These are phyloP conservation scores for Fusarium chuoi DNA, from an alignment of 2,329 filamentous ascomycete species.

Conservation along the genomic window DNA sequence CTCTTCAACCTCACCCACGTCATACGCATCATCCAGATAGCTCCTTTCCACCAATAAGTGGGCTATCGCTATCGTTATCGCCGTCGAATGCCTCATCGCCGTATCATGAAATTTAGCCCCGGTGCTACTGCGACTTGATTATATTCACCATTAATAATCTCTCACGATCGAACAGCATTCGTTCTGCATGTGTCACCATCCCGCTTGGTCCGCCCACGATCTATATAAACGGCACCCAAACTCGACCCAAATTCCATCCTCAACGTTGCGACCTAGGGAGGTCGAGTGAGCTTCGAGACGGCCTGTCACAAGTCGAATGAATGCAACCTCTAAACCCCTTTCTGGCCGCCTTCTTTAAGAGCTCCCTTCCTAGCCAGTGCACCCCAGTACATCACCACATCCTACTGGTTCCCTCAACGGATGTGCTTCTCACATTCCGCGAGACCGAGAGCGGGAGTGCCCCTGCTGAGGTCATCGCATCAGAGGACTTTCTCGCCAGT, in stretches of 20 bases:
- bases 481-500: constrained; percentile 95
- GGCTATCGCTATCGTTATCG: constrained; percentile 36
- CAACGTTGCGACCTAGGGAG: constrained; percentile 39
- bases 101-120: constrained; percentile 33
- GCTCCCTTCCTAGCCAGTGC: constrained; percentile 91
- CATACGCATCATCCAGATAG: constrained; percentile 9
- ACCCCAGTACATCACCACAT: constrained; percentile 91
- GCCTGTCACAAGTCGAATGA: constrained; percentile 52
- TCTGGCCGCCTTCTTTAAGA: constrained; percentile 98
- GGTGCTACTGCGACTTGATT: constrained; percentile 26
- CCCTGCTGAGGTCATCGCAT: constrained; percentile 83
- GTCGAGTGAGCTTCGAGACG: constrained; percentile 44
- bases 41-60: constrained; percentile 22
- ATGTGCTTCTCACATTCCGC: constrained; percentile 86
- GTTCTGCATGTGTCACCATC: constrained; percentile 42
- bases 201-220: constrained; percentile 24
- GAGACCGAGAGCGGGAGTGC: constrained; percentile 84
- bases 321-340: constrained; percentile 99
- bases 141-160: constrained; percentile 9
- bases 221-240: constrained; percentile 18
- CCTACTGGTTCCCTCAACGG: constrained; percentile 91
- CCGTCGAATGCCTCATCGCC: constrained; percentile 38
- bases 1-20: constrained; percentile 20
- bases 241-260: constrained; percentile 17
- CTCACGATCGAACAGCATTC: constrained; percentile 10